These are phyloP conservation scores for Leptosphaerulina australis DNA, from an alignment of 2,329 filamentous ascomycete genomes.

Conservation along the genomic window DNA sequence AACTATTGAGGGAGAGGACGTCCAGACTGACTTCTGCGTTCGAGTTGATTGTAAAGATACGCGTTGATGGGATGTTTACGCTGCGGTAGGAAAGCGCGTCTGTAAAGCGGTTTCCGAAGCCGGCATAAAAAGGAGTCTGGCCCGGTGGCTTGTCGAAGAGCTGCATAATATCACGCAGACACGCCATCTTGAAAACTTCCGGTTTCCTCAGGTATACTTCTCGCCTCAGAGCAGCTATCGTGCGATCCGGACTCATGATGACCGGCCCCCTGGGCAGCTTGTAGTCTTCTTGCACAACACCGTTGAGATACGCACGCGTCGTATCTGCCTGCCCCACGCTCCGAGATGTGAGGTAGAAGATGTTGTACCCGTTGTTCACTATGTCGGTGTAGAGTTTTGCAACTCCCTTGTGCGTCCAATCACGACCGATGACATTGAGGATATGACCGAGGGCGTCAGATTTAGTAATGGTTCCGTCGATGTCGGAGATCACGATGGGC, in stretches of 20 bases:
- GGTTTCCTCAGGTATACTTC: constrained; percentile 96
- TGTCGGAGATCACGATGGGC: constrained; percentile 96
- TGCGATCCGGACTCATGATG: constrained; percentile 92
- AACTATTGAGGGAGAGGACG: constrained; percentile 86
- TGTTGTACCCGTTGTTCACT: constrained; percentile 93
- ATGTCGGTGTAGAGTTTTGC: constrained; percentile 98
- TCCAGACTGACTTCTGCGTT: constrained; percentile 95
- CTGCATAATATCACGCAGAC: constrained; percentile 88
- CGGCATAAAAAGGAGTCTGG: constrained; percentile 88
- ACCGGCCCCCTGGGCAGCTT: constrained; percentile 87
- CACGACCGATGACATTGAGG: constrained; percentile 92
- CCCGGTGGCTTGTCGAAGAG: constrained; percentile 71
- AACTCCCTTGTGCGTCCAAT: constrained; percentile 97
- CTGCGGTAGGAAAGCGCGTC: constrained; percentile 95
- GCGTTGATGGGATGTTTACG: constrained; percentile 89
- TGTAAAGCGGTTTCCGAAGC: constrained; percentile 94
- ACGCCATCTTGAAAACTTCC: constrained; percentile 99
- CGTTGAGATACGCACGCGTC: constrained; percentile 86
- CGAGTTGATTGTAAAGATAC: constrained; percentile 98
- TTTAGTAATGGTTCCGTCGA: constrained; percentile 98
- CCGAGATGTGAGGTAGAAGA: constrained; percentile 95
- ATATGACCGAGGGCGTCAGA: constrained; percentile 94
- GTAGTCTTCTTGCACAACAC: constrained; percentile 86
- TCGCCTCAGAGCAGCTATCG: constrained; percentile 87
- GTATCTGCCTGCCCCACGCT: constrained; percentile 92